Evolutionary conservation across 441 rosid species (phyloP), one percentile per base, ranked within the genome.

Genomic region (Erodium trifolium): DNA sequence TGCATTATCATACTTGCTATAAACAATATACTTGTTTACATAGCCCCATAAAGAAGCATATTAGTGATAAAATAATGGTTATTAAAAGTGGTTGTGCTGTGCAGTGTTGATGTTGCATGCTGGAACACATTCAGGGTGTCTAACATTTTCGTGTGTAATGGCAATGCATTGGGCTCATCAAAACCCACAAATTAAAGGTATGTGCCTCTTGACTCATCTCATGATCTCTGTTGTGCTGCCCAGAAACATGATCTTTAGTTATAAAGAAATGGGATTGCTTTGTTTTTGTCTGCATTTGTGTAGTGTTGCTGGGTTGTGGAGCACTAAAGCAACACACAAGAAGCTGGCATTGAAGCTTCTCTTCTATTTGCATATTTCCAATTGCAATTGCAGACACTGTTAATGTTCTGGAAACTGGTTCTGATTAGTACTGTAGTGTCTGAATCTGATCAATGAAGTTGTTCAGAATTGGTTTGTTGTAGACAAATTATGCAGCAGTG

Each of bases 231-330:
- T 1, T 55, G 63, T 55, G 63, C 27, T 55, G 63, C 27, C 63
- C 63, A 55, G 34, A 55, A 10, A 55, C 16, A 55, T 55, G 63
- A 55, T 55, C 34, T 17, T 17, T 55, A 8, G 19, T 55, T 27
- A 55, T 55, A 55, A 55, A 55, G 23, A 55, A 55, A 55, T 55
- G 63, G 27, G 63, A 17, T 55, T 55, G 63, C 63, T 55, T 55
- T 55, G 63, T 18, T 55, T 31, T 31, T 31, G 34, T 27, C 31
- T 55, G 62, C 14, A 18, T 16, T 55, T 55, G 62, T 55, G 62
- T 18, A 17, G 63, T 55, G 63, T 55, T 55, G 16, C 17, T 55
- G 63, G 63, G 63, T 55, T 55, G 63, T 55, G 63, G 19, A 55
- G 18, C 14, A 31, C 34, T 31, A 3, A 31, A 31, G 34, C 27